These are phyloP conservation scores for Alliaria petiolata DNA, from an alignment of 345 rosid genomes.

Conservation along the genomic window DNA sequence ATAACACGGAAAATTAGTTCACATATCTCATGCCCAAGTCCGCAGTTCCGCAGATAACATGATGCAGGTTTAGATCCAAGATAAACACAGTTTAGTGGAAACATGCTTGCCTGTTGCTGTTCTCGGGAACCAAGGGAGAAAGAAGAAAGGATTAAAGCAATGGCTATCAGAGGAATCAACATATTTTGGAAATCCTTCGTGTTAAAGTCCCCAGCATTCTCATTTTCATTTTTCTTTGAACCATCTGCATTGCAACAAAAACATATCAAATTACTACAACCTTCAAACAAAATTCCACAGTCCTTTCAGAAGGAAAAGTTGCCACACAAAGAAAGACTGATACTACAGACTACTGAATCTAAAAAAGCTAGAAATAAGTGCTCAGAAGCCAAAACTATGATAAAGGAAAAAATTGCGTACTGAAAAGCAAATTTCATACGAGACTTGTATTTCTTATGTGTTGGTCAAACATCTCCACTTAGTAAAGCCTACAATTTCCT, in stretches of 20 bases:
- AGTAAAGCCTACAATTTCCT: neutral
- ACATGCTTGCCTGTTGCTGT: conserved; percentile 57
- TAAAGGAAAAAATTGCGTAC: neutral
- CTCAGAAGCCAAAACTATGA: neutral
- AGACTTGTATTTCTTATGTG: too few species aligned
- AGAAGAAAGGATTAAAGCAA: conserved; percentile 46
- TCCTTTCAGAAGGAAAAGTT: neutral
- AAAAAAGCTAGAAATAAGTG: neutral
- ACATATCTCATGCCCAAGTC: neutral
- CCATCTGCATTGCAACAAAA: conserved; percentile 54
- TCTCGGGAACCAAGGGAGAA: conserved; percentile 43
- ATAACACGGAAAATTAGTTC: neutral
- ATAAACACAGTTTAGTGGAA: neutral
- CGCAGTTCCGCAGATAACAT: neutral
- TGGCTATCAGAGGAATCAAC: conserved; percentile 45
- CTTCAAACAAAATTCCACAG: neutral
- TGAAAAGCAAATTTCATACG: too few species aligned
- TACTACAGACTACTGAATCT: neutral
- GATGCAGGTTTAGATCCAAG: neutral
- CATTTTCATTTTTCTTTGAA: conserved; percentile 52
- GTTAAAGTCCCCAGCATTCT: conserved; percentile 44
- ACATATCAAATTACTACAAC: neutral
- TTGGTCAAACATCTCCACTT: neutral
- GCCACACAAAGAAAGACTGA: neutral
- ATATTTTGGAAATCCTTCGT: conserved; percentile 46